phyloP scores from a whole-genome alignment of 352 stramenopile species.

The Pythium pyrilobum region DNA sequence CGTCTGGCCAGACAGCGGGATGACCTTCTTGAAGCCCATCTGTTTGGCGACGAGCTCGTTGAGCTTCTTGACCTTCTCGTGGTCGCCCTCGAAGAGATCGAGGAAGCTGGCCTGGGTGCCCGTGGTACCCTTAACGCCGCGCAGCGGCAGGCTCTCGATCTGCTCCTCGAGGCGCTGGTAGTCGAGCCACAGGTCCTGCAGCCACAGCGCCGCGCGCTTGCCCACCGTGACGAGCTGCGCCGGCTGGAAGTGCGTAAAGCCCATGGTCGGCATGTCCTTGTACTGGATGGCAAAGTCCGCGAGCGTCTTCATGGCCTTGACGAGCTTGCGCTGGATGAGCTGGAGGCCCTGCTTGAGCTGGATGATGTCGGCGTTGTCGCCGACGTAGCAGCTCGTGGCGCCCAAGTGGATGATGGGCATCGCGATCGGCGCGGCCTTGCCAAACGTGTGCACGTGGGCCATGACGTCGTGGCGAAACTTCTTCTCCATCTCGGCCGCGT shows the following conservation, averaged over 20 bases:
- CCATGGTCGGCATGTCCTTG: conserved; percentile 96
- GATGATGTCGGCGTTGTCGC: conserved; percentile 99
- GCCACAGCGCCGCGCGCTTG: conserved; percentile 97
- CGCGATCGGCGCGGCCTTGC: conserved; percentile 92
- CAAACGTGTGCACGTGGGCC: conserved; percentile 98
- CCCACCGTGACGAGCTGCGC: conserved; percentile 98
- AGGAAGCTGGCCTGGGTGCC: conserved; percentile 98
- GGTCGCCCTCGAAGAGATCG: conserved; percentile 98
- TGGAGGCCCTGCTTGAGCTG: conserved; percentile 95
- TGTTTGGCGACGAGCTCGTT: conserved; percentile 95
- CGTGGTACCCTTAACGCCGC: conserved; percentile 98
- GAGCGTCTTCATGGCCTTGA: conserved; percentile 95
- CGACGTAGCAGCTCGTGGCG: conserved; percentile 98
- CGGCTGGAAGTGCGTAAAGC: conserved; percentile 99
- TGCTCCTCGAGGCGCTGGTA: conserved; percentile 93
- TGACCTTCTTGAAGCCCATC: conserved; percentile 97
- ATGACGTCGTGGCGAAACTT: conserved; percentile 99
- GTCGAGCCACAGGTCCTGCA: conserved; percentile 97
- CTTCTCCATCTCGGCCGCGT: conserved; percentile 96
- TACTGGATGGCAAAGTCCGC: conserved; percentile 94
- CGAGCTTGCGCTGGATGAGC: conserved; percentile 95
- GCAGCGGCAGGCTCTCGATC: conserved; percentile 95
- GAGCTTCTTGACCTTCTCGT: conserved; percentile 97
- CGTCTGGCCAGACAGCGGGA: conserved; percentile 97
- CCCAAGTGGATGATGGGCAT: conserved; percentile 99